Percentiles rank a stretch among this genome's conserved stretches.
phyloP scores from a whole-genome alignment of 371 early-diverging fungal species.

The Mortierella sp. region DNA sequence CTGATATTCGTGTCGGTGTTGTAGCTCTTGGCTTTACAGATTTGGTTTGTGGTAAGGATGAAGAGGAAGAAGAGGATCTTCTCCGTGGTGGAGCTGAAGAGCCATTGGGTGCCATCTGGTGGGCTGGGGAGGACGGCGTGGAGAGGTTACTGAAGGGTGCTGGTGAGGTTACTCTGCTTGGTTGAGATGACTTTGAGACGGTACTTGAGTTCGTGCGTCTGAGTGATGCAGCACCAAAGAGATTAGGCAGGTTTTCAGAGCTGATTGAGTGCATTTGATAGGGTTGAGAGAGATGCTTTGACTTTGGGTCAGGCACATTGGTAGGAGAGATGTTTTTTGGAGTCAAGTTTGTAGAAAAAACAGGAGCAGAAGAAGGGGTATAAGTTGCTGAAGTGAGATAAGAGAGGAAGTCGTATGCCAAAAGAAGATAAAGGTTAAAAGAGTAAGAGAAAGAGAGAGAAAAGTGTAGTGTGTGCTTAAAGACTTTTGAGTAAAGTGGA shows the following conservation, averaged over 20 bases:
- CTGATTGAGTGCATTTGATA: conserved; percentile 55
- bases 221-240: conserved; percentile 43
- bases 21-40: conserved; percentile 4
- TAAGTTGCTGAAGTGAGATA: neutral
- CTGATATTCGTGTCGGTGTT: neutral
- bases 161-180: conserved; percentile 27
- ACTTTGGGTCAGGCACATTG: conserved; percentile 5
- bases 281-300: conserved; percentile 48
- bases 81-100: neutral
- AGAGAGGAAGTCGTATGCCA: neutral
- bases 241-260: conserved; percentile 41
- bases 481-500: neutral
- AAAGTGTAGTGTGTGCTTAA: neutral
- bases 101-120: conserved; percentile 3
- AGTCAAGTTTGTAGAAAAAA: neutral
- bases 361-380: neutral
- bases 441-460: conserved; percentile 1
- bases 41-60: neutral
- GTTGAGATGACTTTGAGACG: conserved; percentile 27
- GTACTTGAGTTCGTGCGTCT: conserved; percentile 46
- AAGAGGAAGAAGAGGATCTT: neutral
- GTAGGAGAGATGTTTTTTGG: neutral
- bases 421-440: neutral
- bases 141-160: conserved; percentile 14
- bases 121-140: conserved; percentile 21